phyloP scores from a whole-genome alignment of 768 basidiomycete genomes.

The Phaffia australis region DNA sequence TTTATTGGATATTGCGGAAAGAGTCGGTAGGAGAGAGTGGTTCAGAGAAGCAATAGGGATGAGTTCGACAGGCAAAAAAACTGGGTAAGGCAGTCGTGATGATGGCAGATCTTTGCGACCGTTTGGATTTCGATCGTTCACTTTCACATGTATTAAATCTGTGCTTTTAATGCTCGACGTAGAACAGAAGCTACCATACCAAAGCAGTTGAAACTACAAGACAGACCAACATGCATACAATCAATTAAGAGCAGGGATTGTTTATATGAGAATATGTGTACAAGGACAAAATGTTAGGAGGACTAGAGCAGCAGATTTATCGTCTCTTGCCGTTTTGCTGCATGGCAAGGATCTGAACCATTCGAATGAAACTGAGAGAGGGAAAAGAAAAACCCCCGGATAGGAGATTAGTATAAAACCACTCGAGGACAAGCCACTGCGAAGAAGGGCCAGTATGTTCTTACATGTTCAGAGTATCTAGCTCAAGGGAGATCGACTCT shows the following conservation, averaged over 20 bases:
- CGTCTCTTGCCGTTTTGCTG: constrained; percentile 48
- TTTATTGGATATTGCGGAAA: constrained; percentile 11
- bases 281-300: too few relatives aligned
- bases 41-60: constrained; percentile 17
- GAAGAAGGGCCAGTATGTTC: neutral
- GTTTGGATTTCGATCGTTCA: too few relatives aligned
- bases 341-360: constrained; percentile 69
- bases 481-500: constrained; percentile 65
- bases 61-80: neutral
- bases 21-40: constrained; percentile 21
- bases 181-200: too few relatives aligned
- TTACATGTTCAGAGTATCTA: constrained; percentile 50
- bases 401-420: neutral
- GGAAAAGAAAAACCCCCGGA: neutral
- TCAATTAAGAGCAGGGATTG: too few relatives aligned
- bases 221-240: too few relatives aligned
- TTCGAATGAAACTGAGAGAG: constrained; percentile 52
- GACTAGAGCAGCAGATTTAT: neutral
- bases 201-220: too few relatives aligned
- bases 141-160: too few relatives aligned
- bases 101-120: too few relatives aligned
- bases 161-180: too few relatives aligned
- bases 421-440: neutral
- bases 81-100: too few relatives aligned
- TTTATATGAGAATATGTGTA: too few relatives aligned